Base-by-base conservation (phyloP, 768 basidiomycete species). In the Coprinopsis cinerea region DNA sequence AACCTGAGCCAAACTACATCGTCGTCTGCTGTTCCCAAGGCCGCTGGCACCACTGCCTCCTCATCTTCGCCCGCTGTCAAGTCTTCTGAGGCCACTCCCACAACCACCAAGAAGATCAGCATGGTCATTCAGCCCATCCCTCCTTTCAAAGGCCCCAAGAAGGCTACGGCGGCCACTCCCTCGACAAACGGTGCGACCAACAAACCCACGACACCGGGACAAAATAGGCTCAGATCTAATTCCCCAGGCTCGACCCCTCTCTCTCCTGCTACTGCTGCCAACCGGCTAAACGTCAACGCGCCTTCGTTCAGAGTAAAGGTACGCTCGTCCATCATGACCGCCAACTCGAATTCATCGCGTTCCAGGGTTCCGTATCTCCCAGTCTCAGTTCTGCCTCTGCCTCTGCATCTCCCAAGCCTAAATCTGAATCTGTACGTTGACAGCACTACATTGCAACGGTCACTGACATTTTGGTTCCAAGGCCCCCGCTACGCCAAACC, bases 101-200 rank as follows among this genome's bases (percentile, higher is more conserved):
- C 54, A 4, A 53, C 57, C 25, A 52, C 57, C 25, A 73, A 74
- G 60, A 81, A 81, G 53, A 77, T 83, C 55, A 72, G 56, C 47
- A 94, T 95, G 91, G 71, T 79, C 60, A 94, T 98, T 52, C 88
- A 90, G 58, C 59, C 83, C 26, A 98, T 98, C 56, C 95, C 94
- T 10, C 85, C 95, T 9, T 97, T 92, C 77, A 85, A 82, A 61
- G 86, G 91, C n/a, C n/a, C n/a, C 49, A 66, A 54, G 43, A 81
- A 81, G 55, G 65, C 34, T 55, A 64, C 57, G 55, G 64, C 20
- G 48, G 22, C 54, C 20, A 32, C 59, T 41, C 34, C 50, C 2
- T 25, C 54, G 20, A 30, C 47, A n/a, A 55, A 46, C 30, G 56
- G 53, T 17, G 40, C 57, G 7, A 48, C 53, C 30, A 53, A 55